These are phyloP conservation scores for Backusella macrospora DNA, from an alignment of 192 early-diverging fungal species.

Conservation along the genomic window DNA sequence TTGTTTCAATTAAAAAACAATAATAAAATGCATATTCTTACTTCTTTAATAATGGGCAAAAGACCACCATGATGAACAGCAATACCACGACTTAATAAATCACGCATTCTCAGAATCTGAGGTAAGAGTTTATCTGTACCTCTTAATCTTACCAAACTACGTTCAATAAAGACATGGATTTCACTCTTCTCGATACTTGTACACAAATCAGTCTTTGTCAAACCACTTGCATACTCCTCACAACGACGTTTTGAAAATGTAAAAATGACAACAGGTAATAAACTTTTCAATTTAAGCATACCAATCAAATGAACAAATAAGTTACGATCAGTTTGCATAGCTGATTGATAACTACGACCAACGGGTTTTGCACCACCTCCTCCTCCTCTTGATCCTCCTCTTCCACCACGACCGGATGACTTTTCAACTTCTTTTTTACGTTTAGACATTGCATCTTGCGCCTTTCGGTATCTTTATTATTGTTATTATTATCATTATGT, in stretches of 20 bases:
- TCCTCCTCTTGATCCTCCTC: slow-evolving; percentile 49
- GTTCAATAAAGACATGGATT: slow-evolving; percentile 87
- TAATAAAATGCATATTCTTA: slow-evolving; percentile 24
- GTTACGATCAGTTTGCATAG: slow-evolving; percentile 62
- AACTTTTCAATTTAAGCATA: slow-evolving; percentile 69
- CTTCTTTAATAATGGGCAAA: slow-evolving; percentile 96
- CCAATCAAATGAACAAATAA: slow-evolving; percentile 82
- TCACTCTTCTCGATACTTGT: slow-evolving; percentile 78
- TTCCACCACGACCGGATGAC: slow-evolving; percentile 26
- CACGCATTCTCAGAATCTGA: slow-evolving; percentile 84
- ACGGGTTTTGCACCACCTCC: slow-evolving; percentile 46
- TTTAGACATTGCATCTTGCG: slow-evolving; percentile 72
- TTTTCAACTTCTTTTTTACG: slow-evolving; percentile 52
- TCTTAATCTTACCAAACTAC: slow-evolving; percentile 77
- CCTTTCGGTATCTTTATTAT: slow-evolving; percentile 65
- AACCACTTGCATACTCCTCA: slow-evolving; percentile 82
- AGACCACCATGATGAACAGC: slow-evolving; percentile 97
- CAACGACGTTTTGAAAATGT: slow-evolving; percentile 96
- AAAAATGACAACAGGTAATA: slow-evolving; percentile 92
- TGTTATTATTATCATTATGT: background rate
- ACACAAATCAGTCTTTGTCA: slow-evolving; percentile 84
- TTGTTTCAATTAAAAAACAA: background rate
- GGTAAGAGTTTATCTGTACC: slow-evolving; percentile 85
- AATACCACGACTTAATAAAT: slow-evolving; percentile 87
- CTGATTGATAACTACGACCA: slow-evolving; percentile 37